Evolutionary conservation across 495 filamentous ascomycete genomes (phyloP), one percentile per base, ranked within the genome.

Genomic region (Neurospora hispaniola): DNA sequence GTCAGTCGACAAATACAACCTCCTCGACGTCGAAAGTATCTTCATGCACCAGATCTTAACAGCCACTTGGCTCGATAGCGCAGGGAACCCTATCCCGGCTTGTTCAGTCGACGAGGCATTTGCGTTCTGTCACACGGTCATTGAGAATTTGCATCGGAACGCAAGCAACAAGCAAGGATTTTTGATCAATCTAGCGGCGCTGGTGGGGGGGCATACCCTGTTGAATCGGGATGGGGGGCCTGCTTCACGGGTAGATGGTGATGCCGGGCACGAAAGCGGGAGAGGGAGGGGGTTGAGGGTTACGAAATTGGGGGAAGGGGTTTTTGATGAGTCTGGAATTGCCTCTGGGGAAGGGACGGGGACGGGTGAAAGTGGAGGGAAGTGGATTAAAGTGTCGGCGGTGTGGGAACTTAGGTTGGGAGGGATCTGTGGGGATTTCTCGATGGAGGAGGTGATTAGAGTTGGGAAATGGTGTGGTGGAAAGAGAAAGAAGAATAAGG

Each of bases 101-200:
- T 82, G 81, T 43, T 75, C 71, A n/a, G 78, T 85, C 70, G 84
- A 86, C 40, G 86, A 89, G 71, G 84, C 84, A 1, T 78, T 77
- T 69, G 84, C 83, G 14, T 79, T 88, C 27, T 77, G 81, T 42
- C 80, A 82, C 20, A 78, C 82, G 23, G 82, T 87, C 2, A 76
- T 88, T 16, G 80, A 83, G 38, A 84, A 82, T 71, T 76, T 89
- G 31, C 76, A 81, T 18, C 77, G 76, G 3, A 77, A 83, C 31
- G 82, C 84, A 0, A 76, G 78, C 0, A 84, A 78, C 16, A 82
- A 83, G 9, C 81, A 87, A 75, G 81, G 82, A 0, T 89, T 88
- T 71, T 76, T 89, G 8, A 87, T 88, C 42, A 88, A 88, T 72
- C 75, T 88, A 0, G 79, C 84, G 2, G 85, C 85, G 14, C 78